phyloP scores from a whole-genome alignment of 2,329 filamentous ascomycete genomes.

The Dactylonectria macrodidyma region DNA sequence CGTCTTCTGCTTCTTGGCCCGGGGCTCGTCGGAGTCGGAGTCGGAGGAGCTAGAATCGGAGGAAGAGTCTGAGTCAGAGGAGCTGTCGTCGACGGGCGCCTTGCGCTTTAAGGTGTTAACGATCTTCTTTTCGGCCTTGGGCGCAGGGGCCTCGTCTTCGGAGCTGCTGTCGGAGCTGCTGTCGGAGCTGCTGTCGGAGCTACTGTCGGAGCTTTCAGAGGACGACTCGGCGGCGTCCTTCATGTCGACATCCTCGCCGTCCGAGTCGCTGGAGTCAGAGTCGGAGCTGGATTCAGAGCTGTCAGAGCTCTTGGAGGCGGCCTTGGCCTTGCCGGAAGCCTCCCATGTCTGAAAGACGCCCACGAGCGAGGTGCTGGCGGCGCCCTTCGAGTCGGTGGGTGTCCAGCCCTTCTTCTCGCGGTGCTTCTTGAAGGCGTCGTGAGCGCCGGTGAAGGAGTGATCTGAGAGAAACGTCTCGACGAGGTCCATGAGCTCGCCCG shows the following conservation, averaged over 20 bases:
- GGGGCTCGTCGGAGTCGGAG: conserved; percentile 64
- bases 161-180: conserved; percentile 40
- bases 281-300: conserved; percentile 48
- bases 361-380: conserved; percentile 59
- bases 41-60: conserved; percentile 55
- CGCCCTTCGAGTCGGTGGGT: conserved; percentile 35
- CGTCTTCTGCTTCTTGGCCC: conserved; percentile 66
- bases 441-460: conserved; percentile 75
- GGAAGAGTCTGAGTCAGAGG: conserved; percentile 50
- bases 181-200: conserved; percentile 41
- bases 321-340: conserved; percentile 44
- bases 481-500: conserved; percentile 75
- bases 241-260: conserved; percentile 62
- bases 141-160: conserved; percentile 43
- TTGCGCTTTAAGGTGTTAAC: conserved; percentile 59
- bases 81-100: conserved; percentile 51
- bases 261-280: conserved; percentile 48
- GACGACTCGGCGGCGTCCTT: conserved; percentile 56
- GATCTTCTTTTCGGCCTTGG: conserved; percentile 29
- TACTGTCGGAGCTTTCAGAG: conserved; percentile 47
- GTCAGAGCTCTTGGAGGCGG: conserved; percentile 34
- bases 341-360: conserved; percentile 68
- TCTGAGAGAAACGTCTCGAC: conserved; percentile 77
- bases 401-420: conserved; percentile 67
- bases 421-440: conserved; percentile 75